phyloP scores from a whole-genome alignment of 345 rosid species.

The Arabis hirsuta region DNA sequence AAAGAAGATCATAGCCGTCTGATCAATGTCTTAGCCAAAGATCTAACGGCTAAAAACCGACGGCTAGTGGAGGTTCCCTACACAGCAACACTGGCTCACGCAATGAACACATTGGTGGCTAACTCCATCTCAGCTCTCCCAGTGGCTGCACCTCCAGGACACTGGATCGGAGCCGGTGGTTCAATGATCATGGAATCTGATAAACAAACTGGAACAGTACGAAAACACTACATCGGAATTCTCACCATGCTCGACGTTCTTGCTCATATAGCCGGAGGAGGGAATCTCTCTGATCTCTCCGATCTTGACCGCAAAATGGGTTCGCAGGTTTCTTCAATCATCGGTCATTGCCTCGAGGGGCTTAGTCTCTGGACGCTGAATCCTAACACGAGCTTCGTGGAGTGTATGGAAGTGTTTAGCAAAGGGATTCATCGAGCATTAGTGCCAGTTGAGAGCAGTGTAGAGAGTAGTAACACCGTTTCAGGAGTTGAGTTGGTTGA shows the following conservation, averaged over 20 bases:
- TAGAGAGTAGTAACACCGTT: slow-evolving; percentile 42
- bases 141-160: slow-evolving; percentile 85
- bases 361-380: slow-evolving; percentile 82
- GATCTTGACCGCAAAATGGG: slow-evolving; percentile 68
- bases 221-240: slow-evolving; percentile 88
- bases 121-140: slow-evolving; percentile 72
- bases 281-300: slow-evolving; percentile 20
- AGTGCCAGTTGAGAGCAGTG: slow-evolving; percentile 66
- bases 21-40: slow-evolving; percentile 43
- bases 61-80: slow-evolving; percentile 75
- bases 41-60: slow-evolving; percentile 52
- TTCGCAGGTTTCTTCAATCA: slow-evolving; percentile 63
- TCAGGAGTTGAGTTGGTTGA: slow-evolving; percentile 70
- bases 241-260: slow-evolving; percentile 83
- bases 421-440: slow-evolving; percentile 85
- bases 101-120: slow-evolving; percentile 72
- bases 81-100: slow-evolving; percentile 69
- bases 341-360: slow-evolving; percentile 80
- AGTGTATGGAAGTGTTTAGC: slow-evolving; percentile 83
- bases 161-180: slow-evolving; percentile 93
- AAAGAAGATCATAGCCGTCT: slow-evolving; percentile 39
- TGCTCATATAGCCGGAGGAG: slow-evolving; percentile 63
- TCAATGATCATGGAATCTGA: slow-evolving; percentile 92
- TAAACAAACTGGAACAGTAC: slow-evolving; percentile 67
- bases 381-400: slow-evolving; percentile 67